A percentile compares a stretch with the other conserved stretches of the same genome.
Conservation (phyloP, 495 filamentous ascomycete species). For the Acidomyces sp. region DNA sequence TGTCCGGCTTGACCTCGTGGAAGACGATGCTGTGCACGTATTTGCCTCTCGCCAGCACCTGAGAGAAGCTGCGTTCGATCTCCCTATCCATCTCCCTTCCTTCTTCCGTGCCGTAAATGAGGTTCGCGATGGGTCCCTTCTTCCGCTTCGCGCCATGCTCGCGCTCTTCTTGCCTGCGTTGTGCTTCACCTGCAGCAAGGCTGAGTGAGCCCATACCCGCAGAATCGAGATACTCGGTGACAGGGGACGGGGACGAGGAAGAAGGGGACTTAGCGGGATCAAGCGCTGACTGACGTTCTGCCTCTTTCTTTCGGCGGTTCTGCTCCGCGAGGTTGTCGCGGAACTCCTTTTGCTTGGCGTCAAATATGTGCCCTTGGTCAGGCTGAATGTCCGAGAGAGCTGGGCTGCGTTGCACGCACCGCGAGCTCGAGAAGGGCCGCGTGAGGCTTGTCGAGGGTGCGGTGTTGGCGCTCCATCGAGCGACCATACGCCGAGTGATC, state of each 20-base stretch:
- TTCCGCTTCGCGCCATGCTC: slow-evolving; percentile 37
- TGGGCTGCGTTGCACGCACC: slow-evolving; percentile 41
- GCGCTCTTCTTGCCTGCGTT: slow-evolving; percentile 30
- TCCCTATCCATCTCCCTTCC: slow-evolving; percentile 83
- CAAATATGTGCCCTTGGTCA: slow-evolving; percentile 58
- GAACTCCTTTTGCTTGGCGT: slow-evolving; percentile 69
- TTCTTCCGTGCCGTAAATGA: slow-evolving; percentile 94
- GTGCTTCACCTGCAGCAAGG: slow-evolving; percentile 27
- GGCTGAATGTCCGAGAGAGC: slow-evolving; percentile 72
- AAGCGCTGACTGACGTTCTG: slow-evolving; percentile 64
- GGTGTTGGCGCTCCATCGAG: neutral
- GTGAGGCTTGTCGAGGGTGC: slow-evolving; percentile 1
- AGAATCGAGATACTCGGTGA: slow-evolving; percentile 13
- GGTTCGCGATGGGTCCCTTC: slow-evolving; percentile 46
- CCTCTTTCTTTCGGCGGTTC: slow-evolving; percentile 59
- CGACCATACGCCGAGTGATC: slow-evolving; percentile 9
- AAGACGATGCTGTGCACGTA: slow-evolving; percentile 98
- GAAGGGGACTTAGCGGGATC: slow-evolving; percentile 26
- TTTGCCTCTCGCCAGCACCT: slow-evolving; percentile 88
- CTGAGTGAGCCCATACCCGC: slow-evolving; percentile 27
- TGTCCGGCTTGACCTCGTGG: slow-evolving; percentile 89
- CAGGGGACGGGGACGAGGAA: slow-evolving; percentile 35
- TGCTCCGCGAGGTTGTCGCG: slow-evolving; percentile 65
- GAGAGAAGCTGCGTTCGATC: slow-evolving; percentile 86
- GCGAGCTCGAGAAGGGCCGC: slow-evolving; percentile 14